Evolutionary conservation across 768 basidiomycete species (phyloP).

Genomic region (Sarcodon aspratus): DNA sequence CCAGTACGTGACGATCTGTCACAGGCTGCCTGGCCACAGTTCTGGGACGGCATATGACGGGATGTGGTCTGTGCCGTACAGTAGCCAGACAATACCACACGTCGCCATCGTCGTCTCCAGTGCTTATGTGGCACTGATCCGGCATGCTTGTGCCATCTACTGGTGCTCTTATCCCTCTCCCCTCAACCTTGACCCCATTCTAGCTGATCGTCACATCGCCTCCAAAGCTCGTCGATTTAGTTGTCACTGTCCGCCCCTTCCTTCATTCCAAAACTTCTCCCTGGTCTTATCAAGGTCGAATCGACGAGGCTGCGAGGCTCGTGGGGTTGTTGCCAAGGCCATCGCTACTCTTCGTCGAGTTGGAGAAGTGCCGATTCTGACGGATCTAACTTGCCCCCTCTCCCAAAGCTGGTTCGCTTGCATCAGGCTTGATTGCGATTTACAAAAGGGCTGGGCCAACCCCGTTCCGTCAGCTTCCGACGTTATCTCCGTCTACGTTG

Average conservation of each 20-base stretch:
- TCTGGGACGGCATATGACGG: no score
- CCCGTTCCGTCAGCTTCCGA: conserved; percentile 47
- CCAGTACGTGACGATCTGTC: no score
- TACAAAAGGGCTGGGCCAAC: conserved; percentile 77
- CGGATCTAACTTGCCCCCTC: conserved; percentile 83
- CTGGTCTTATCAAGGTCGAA: conserved; percentile 93
- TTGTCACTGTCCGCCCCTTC: conserved; percentile 88
- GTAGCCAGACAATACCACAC: no score
- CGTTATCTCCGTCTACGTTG: conserved; percentile 54
- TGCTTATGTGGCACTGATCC: no score
- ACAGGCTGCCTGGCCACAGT: no score
- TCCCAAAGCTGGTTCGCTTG: conserved; percentile 63
- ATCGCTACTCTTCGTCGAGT: conserved; percentile 94
- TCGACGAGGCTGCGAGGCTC: conserved; percentile 95
- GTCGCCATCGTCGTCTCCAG: no score
- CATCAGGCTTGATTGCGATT: conserved; percentile 54
- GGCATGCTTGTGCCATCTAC: no score
- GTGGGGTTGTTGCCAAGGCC: conserved; percentile 81
- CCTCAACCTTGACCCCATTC: no score
- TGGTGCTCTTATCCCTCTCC: no score
- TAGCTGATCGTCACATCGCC: no score
- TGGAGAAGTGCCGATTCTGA: conserved; percentile 78
- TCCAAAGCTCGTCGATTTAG: conserved; percentile 95
- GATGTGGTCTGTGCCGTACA: no score
- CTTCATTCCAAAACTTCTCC: conserved; percentile 94